Percentiles rank a stretch among this genome's conserved stretches.
Evolutionary conservation across 2,329 filamentous ascomycete genomes (phyloP).

Genomic region (Xylaria arbuscula): DNA sequence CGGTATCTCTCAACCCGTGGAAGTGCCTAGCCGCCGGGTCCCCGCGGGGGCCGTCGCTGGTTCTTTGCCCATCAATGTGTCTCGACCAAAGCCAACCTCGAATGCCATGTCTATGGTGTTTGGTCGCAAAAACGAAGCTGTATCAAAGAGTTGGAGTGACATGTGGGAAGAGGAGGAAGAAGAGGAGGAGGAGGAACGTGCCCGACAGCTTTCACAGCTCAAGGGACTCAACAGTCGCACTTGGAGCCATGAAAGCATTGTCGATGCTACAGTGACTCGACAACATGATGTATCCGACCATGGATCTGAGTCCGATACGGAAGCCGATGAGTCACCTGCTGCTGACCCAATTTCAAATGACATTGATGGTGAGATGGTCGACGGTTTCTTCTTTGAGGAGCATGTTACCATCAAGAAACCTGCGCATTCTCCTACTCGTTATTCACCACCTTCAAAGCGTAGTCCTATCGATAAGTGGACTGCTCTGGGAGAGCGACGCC

Average conservation of each 20-base stretch:
- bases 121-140: constrained; percentile 78
- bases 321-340: constrained; percentile 53
- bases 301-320: constrained; percentile 56
- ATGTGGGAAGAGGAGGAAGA: constrained; percentile 94
- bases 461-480: constrained; percentile 84
- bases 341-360: constrained; percentile 57
- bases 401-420: constrained; percentile 56
- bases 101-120: constrained; percentile 83
- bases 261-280: constrained; percentile 51
- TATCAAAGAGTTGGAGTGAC: constrained; percentile 99
- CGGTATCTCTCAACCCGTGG: constrained; percentile 62
- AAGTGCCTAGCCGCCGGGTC: constrained; percentile 58
- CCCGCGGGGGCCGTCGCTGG: constrained; percentile 71
- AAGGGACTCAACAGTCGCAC: constrained; percentile 78
- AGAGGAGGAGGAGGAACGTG: constrained; percentile 74
- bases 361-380: constrained; percentile 73
- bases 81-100: constrained; percentile 75
- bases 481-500: constrained; percentile 83
- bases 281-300: constrained; percentile 58
- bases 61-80: constrained; percentile 82
- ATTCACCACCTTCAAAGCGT: constrained; percentile 75
- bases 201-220: constrained; percentile 67
- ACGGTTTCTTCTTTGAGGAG: constrained; percentile 80
- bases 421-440: constrained; percentile 58
- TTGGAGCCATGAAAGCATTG: constrained; percentile 80